Base-by-base conservation (phyloP, 768 basidiomycete species). In the Russula foetens region DNA sequence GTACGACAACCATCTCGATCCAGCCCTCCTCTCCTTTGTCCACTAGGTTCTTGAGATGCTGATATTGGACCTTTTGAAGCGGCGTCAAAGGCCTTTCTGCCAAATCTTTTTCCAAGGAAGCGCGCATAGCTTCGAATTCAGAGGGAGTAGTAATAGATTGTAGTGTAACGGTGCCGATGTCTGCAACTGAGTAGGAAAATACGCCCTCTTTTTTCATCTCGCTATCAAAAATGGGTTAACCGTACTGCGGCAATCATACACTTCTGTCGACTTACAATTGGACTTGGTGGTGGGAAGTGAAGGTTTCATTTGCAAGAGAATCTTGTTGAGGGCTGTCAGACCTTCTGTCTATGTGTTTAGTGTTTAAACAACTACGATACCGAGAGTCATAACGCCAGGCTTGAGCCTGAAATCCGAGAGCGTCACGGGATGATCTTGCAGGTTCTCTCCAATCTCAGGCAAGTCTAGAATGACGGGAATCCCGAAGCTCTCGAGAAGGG, bases 401-500 rank as follows among this genome's bases (percentile, higher is more conserved):
- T 56, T 60, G 19, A 63, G 54, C 28, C 21, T 56, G 41, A 63
- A 63, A 57, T 64, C 63, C 1, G 63, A 64, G 26, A 64, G 61
- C 39, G 63, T 54, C 43, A 64, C 63, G 1, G 60, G 63, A 21
- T 64, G 64, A 39, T 66, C 64, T 48, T 60, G 64, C 35, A 66
- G 26, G 31, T 66, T 66, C 46, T 66, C 64, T 44, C 58, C 55
- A 29, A 66, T 44, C 52, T 63, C 63, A 11, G 64, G 64, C 31
- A 66, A 44, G 55, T 64, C 63, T 26, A 66, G n/a, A 21, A 63
- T 35, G 46, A 66, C 55, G 50, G 63, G 58, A 41, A 66, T 60
- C 5, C 56, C 46, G 17, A 63, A 38, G 35, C 44, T 56, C 45
- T 64, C 64, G 28, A 66, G 41, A 31, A 63, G 38, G 3, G 58